Conservation (phyloP, 2,329 filamentous ascomycete genomes). For the Aspergillus sp. region DNA sequence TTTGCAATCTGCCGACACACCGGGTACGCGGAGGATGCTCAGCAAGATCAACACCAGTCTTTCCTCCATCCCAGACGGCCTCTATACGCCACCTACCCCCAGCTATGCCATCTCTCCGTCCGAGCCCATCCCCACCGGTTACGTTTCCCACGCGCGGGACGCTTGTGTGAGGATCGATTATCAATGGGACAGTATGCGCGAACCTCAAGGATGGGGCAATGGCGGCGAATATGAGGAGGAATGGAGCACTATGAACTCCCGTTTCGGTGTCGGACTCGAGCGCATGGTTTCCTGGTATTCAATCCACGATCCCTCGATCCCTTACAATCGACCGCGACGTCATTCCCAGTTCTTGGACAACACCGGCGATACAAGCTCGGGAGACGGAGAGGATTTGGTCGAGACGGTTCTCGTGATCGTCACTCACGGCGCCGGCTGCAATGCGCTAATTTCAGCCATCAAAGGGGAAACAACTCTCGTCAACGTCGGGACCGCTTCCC, state of each 20-base stretch:
- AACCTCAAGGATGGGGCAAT: constrained; percentile 77
- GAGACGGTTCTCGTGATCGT: constrained; percentile 84
- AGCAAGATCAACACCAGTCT: constrained; percentile 35
- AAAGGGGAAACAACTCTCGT: constrained; percentile 88
- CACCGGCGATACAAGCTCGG: constrained; percentile 19
- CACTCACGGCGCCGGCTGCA: constrained; percentile 93
- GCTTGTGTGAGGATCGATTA: constrained; percentile 85
- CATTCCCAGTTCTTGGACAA: constrained; percentile 17
- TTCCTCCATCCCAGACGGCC: constrained; percentile 30
- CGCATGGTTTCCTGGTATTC: constrained; percentile 82
- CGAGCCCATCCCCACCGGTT: constrained; percentile 80
- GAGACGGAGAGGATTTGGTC: constrained; percentile 61
- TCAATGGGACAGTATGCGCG: constrained; percentile 89
- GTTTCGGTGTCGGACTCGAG: constrained; percentile 78
- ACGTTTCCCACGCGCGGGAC: constrained; percentile 86
- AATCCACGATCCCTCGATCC: constrained; percentile 40
- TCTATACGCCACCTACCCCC: constrained; percentile 75
- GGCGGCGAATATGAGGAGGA: constrained; percentile 89
- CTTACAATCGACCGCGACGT: constrained; percentile 13
- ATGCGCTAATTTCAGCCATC: constrained; percentile 88
- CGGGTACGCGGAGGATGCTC: constrained; percentile 22
- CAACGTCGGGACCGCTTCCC: constrained; percentile 83
- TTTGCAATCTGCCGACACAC: constrained; percentile 23
- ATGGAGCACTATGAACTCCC: constrained; percentile 92
- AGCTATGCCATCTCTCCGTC: constrained; percentile 79